phyloP scores from a whole-genome alignment of 768 basidiomycete genomes.

The Neoboletus magnificus region DNA sequence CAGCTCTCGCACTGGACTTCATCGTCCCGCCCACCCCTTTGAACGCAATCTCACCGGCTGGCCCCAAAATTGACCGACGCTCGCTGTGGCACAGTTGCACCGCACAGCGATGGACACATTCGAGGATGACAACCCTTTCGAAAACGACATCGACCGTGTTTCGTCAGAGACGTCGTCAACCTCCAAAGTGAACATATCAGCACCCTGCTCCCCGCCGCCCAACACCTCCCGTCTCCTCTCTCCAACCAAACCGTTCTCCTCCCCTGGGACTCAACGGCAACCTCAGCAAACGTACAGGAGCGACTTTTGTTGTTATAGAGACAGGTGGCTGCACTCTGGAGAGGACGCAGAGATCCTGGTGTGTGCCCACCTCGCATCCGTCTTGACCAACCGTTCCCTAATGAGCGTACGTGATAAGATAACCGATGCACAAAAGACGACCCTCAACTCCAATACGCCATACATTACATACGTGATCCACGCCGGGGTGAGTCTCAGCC shows the following conservation, averaged over 20 bases:
- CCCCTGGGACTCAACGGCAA: slow-evolving; percentile 53
- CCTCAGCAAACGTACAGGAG: slow-evolving; percentile 57
- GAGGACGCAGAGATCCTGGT: slow-evolving; percentile 82
- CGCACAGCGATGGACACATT: slow-evolving; percentile 35
- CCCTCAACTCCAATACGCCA: slow-evolving; percentile 78
- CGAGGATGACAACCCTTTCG: slow-evolving; percentile 70
- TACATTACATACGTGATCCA: slow-evolving; percentile 95
- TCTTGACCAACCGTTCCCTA: background rate
- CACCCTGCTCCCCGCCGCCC: slow-evolving; percentile 55
- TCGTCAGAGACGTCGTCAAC: slow-evolving; percentile 37
- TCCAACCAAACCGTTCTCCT: slow-evolving; percentile 49
- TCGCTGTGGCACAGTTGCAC: background rate
- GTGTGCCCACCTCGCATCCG: slow-evolving; percentile 24
- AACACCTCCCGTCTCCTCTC: slow-evolving; percentile 45
- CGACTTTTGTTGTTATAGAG: slow-evolving; percentile 75
- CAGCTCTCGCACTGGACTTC: background rate
- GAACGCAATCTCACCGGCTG: background rate
- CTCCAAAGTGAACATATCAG: slow-evolving; percentile 39
- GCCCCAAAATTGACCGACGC: background rate
- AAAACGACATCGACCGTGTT: slow-evolving; percentile 38
- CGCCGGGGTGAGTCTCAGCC: slow-evolving; percentile 61
- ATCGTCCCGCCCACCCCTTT: background rate
- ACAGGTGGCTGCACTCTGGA: slow-evolving; percentile 75
- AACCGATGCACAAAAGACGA: slow-evolving; percentile 92
- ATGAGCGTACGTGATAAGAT: slow-evolving; percentile 54